A percentile compares a stretch with the other conserved stretches of the same genome.
These are phyloP conservation scores for Imleria badia DNA, from an alignment of 768 basidiomycete species.

Conservation along the genomic window DNA sequence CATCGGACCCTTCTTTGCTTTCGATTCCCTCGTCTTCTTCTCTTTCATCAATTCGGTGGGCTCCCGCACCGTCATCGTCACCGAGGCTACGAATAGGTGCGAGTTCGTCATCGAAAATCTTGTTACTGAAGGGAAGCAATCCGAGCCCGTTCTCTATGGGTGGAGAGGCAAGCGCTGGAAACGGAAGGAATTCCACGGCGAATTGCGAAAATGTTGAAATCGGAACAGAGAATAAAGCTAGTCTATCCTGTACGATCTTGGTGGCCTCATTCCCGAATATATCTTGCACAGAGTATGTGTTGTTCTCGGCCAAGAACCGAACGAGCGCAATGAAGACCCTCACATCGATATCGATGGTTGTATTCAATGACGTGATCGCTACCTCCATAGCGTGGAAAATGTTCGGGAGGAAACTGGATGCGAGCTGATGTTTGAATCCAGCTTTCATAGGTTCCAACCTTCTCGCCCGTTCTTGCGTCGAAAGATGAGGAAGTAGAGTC, in stretches of 20 bases:
- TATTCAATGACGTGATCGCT: conserved; percentile 18
- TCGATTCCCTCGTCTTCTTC: conserved; percentile 21
- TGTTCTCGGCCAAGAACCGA: conserved; percentile 32
- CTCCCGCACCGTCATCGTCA: neutral
- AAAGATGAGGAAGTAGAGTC: conserved; percentile 37
- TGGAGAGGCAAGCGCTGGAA: neutral
- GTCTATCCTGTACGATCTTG: conserved; percentile 22
- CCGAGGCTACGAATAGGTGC: conserved; percentile 29
- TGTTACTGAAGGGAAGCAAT: conserved; percentile 42
- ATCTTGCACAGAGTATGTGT: conserved; percentile 18
- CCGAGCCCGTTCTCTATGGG: neutral
- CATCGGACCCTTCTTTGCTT: conserved; percentile 12
- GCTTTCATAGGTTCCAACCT: conserved; percentile 24
- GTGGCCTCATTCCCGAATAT: conserved; percentile 32
- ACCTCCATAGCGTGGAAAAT: conserved; percentile 35
- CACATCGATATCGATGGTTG: conserved; percentile 51
- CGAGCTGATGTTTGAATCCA: conserved; percentile 33
- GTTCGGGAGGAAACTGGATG: conserved; percentile 40
- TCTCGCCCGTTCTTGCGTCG: conserved; percentile 42
- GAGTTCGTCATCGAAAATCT: conserved; percentile 43
- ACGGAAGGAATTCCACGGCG: conserved; percentile 19
- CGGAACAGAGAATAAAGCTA: conserved; percentile 18
- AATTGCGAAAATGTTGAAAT: conserved; percentile 22
- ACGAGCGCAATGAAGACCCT: conserved; percentile 49
- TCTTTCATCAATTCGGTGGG: conserved; percentile 1